Percentiles rank a stretch among this genome's conserved stretches.
Conservation (phyloP, 2,329 filamentous ascomycete species). For the Plectosphaerella sp. region DNA sequence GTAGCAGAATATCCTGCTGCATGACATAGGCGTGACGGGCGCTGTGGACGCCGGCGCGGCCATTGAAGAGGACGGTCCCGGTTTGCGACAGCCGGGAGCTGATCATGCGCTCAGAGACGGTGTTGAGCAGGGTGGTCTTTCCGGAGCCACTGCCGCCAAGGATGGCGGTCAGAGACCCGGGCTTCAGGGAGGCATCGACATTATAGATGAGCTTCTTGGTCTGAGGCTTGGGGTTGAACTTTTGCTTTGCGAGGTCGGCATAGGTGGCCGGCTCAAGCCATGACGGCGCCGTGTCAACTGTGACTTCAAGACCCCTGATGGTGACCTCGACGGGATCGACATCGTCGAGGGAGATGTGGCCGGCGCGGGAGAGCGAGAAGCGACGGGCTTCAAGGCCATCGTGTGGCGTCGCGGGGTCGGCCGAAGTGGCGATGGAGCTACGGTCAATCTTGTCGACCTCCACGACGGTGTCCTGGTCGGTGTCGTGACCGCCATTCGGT, state of each 20-base stretch:
- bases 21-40: conserved; percentile 67
- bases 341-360: conserved; percentile 40
- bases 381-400: conserved; percentile 10
- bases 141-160: conserved; percentile 71
- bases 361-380: conserved; percentile 26
- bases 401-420: conserved; percentile 15
- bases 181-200: conserved; percentile 58
- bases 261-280: conserved; percentile 45
- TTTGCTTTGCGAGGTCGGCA: conserved; percentile 30
- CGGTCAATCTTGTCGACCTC: conserved; percentile 26
- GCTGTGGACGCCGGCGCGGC: conserved; percentile 42
- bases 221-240: conserved; percentile 27
- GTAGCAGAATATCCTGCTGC: conserved; percentile 71
- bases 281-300: conserved; percentile 54
- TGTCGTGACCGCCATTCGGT: background rate
- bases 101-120: conserved; percentile 65
- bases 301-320: conserved; percentile 49
- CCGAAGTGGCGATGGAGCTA: conserved; percentile 25
- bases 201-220: conserved; percentile 55
- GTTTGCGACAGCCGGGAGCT: conserved; percentile 44
- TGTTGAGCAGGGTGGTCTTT: conserved; percentile 69
- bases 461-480: background rate
- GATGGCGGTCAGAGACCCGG: conserved; percentile 68
- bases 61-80: conserved; percentile 60
- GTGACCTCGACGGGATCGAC: conserved; percentile 52